Evolutionary conservation across 2,329 filamentous ascomycete species (phyloP).

Genomic region (Teratosphaeria nubilosa): DNA sequence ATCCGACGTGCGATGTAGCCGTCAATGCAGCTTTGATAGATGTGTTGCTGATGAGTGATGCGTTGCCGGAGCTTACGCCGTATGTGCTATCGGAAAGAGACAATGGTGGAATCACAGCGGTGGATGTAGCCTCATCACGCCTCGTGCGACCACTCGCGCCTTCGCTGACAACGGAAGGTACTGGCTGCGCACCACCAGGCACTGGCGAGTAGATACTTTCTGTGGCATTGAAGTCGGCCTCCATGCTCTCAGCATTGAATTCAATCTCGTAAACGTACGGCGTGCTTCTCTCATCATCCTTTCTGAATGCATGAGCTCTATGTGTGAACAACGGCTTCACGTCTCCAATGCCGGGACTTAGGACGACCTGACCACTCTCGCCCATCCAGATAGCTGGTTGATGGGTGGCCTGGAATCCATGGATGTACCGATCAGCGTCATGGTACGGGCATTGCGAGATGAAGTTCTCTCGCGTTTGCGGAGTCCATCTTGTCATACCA

Average conservation of each 20-base stretch:
- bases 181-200: conserved; percentile 32
- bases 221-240: conserved; percentile 21
- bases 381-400: conserved; percentile 47
- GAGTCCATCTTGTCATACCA: conserved; percentile 44
- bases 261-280: conserved; percentile 39
- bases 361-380: conserved; percentile 37
- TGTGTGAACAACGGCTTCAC: conserved; percentile 30
- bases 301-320: conserved; percentile 33
- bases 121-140: conserved; percentile 9
- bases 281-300: conserved; percentile 34
- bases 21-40: conserved; percentile 29
- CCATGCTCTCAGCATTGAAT: conserved; percentile 28
- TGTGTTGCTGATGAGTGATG: neutral
- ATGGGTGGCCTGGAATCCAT: conserved; percentile 42
- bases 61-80: neutral
- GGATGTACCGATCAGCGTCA: conserved; percentile 34
- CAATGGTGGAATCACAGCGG: neutral
- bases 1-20: conserved; percentile 34
- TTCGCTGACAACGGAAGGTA: conserved; percentile 27
- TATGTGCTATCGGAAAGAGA: neutral
- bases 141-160: conserved; percentile 33
- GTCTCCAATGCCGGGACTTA: conserved; percentile 31
- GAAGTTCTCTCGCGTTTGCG: conserved; percentile 38
- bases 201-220: conserved; percentile 28
- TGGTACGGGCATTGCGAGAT: conserved; percentile 42